Evolutionary conservation across 768 basidiomycete genomes (phyloP).

Genomic region (Amanita fuliginea): DNA sequence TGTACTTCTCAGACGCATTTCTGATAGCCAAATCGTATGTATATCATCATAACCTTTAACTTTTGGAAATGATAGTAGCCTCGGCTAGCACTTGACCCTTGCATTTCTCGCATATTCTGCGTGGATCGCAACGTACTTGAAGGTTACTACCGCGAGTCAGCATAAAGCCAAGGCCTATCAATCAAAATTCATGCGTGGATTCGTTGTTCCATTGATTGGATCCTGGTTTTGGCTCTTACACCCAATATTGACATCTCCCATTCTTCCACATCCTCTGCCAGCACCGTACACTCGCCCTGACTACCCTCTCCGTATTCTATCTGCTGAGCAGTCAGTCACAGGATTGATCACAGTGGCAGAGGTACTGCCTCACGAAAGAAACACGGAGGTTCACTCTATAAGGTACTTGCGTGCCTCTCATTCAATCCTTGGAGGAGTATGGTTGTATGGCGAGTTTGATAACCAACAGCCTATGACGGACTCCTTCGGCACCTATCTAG

Average conservation of each 20-base stretch:
- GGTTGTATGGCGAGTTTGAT: slow-evolving; percentile 50
- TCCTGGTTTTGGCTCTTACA: slow-evolving; percentile 23
- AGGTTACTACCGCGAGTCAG: too few species aligned
- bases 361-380: slow-evolving; percentile 33
- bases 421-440: slow-evolving; percentile 65
- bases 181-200: background rate
- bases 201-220: slow-evolving; percentile 20
- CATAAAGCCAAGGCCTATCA: background rate
- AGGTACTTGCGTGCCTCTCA: slow-evolving; percentile 57
- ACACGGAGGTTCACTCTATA: slow-evolving; percentile 33
- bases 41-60: background rate
- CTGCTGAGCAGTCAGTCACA: slow-evolving; percentile 58
- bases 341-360: slow-evolving; percentile 82
- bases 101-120: slow-evolving; percentile 20
- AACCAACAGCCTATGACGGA: slow-evolving; percentile 34
- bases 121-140: slow-evolving; percentile 17
- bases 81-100: slow-evolving; percentile 18
- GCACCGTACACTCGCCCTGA: slow-evolving; percentile 39
- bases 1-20: slow-evolving; percentile 17
- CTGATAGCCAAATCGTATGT: slow-evolving; percentile 31
- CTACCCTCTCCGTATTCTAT: slow-evolving; percentile 55
- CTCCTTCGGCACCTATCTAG: too few species aligned
- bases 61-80: too few species aligned
- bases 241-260: slow-evolving; percentile 36
- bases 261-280: slow-evolving; percentile 42